Conservation (phyloP, 2,329 filamentous ascomycete species). For the Xylariaceae sp. region DNA sequence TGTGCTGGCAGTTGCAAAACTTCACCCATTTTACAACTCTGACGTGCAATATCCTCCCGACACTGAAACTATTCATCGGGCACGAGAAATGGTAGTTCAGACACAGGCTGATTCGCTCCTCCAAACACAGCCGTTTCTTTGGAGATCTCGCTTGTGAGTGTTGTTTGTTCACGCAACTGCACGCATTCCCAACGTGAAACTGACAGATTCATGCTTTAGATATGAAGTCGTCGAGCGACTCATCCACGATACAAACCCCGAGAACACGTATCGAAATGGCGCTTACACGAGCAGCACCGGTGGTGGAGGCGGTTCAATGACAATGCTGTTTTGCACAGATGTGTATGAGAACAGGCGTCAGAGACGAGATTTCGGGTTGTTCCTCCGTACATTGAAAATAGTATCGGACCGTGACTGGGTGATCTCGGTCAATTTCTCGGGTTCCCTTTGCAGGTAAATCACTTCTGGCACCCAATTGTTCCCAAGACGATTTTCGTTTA, state of each 20-base stretch:
- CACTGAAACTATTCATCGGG: neutral
- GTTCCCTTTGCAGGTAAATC: conserved; percentile 38
- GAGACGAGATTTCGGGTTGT: conserved; percentile 32
- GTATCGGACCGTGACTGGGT: conserved; percentile 38
- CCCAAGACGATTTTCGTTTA: neutral
- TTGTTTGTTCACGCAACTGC: no score
- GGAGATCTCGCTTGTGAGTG: conserved; percentile 14
- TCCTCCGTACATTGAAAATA: conserved; percentile 31
- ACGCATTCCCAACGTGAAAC: neutral
- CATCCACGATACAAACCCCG: conserved; percentile 29
- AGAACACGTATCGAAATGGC: conserved; percentile 38
- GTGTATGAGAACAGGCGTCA: conserved; percentile 41
- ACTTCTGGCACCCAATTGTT: neutral
- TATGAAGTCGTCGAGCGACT: conserved; percentile 36
- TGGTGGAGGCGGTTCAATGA: conserved; percentile 33
- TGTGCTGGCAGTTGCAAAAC: conserved; percentile 33
- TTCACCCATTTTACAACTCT: conserved; percentile 36
- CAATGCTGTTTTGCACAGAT: conserved; percentile 41
- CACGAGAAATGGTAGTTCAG: conserved; percentile 9
- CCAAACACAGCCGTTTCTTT: conserved; percentile 8
- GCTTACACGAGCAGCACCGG: conserved; percentile 42
- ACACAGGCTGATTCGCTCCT: neutral
- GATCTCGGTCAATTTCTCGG: conserved; percentile 36
- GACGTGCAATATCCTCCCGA: conserved; percentile 32
- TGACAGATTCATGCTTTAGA: conserved; percentile 21